Evolutionary conservation across 495 filamentous ascomycete genomes (phyloP), one percentile per base, ranked within the genome.

Genomic region (Parachaetomium inaequale): DNA sequence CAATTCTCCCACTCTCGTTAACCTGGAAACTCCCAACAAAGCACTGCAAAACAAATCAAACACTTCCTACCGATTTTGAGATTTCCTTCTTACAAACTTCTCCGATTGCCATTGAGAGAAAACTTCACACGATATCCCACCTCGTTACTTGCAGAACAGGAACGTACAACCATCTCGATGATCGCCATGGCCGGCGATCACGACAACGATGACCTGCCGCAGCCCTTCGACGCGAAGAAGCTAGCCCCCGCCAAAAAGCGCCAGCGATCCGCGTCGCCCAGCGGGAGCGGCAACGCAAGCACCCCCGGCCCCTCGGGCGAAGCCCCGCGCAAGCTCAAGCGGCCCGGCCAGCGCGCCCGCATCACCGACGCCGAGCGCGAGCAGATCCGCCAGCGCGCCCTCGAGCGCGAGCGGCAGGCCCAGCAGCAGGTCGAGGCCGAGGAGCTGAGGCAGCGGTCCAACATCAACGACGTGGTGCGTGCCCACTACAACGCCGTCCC

Each of bases 401-500:
- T 86, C 62, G 84, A 89, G 66, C 79, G 85, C 42, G 84, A 93
- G 56, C 84, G 82, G 14, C 80, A 84, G 53, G 75, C 81, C 63
- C 78, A 80, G 53, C 79, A 84, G 50, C 81, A 81, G 12, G 74
- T 73, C 15, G 74, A 66, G 21, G 70, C 69, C 67, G 76, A 65
- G 19, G 32, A 60, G 50, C 29, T 25, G 59, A 67, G 69, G 21
- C 70, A 65, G 70, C 79, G 63, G 68, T 67, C 76, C 8, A 86
- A 87, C 8, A 87, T 92, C 52, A 84, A 92, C 60, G 92, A 98
- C 66, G 85, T 93, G 1, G 95, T 97, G 17, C 82, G 85, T 12
- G 87, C 93, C 52, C 93, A 97, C 74, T 98, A 98, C 82, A 98
- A 98, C 67, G 85, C 90, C n/a, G 93, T 97, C 1, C 91, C 91